These are phyloP conservation scores for Cyanidium caldarium DNA, from an alignment of 23 red algal genomes.

Conservation along the genomic window DNA sequence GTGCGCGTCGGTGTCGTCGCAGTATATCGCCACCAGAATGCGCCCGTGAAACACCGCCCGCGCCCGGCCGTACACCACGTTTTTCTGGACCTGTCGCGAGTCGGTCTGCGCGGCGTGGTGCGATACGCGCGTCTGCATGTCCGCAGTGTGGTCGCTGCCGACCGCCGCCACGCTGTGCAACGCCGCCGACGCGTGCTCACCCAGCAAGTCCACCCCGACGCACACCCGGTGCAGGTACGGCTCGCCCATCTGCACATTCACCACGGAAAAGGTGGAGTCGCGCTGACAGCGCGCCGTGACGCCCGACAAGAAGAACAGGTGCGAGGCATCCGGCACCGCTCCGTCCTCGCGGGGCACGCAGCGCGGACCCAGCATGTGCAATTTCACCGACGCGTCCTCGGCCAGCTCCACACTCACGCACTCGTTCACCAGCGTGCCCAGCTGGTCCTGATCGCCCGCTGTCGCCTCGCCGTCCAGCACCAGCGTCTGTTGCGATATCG, in stretches of 20 bases:
- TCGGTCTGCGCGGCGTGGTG: constrained; percentile 18
- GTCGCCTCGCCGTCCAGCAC: background rate
- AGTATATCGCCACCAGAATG: constrained; percentile 37
- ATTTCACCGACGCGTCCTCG: background rate
- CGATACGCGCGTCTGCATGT: constrained; percentile 54
- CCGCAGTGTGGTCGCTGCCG: background rate
- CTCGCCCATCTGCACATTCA: background rate
- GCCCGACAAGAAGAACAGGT: background rate
- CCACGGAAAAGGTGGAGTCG: background rate
- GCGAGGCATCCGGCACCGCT: background rate
- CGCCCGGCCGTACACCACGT: constrained; percentile 37
- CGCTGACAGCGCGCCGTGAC: background rate
- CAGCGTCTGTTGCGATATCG: background rate
- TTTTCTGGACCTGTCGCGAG: constrained; percentile 79
- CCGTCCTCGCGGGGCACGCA: background rate
- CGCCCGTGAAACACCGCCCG: constrained; percentile 57
- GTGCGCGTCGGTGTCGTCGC: constrained; percentile 24
- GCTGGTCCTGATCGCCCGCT: background rate
- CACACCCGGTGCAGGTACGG: background rate
- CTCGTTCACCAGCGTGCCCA: background rate
- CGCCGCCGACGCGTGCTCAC: background rate
- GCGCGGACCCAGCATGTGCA: background rate
- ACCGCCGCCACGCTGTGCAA: background rate
- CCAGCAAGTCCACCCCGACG: background rate
- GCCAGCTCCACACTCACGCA: background rate